Evolutionary conservation across 192 early-diverging fungal genomes (phyloP), one percentile per base, ranked within the genome.

Genomic region (Coemansia sp.): DNA sequence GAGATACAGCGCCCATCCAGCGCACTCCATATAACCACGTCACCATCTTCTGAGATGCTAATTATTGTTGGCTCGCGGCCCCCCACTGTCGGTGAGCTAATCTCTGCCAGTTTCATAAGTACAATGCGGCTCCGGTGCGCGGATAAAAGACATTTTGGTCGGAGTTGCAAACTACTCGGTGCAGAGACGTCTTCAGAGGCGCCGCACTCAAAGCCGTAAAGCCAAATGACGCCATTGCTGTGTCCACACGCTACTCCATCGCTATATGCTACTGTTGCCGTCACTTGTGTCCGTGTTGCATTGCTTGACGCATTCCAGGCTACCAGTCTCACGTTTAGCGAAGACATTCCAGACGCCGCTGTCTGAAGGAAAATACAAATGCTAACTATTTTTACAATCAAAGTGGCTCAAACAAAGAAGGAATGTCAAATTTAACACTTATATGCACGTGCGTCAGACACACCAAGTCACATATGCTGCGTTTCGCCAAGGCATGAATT

Each of bases 1-100:
- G 75, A 68, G 20, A 82, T 74, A 51, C 80, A 82, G 52, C 75
- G 67, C 8, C 80, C 80, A 42, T 82, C 80, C 25, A n/a, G 29
- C 11, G 60, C 57, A 29, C 70, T 70, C 80, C 80, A 82, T 22
- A 82, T 59, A 7, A 72, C 54, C 3, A 77, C 66, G 32, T 71
- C 68, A 29, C 80, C 80, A 46, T 82, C 71, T 17, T 63, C 68
- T 3, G 71, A 77, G 21, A 77, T 68, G 27, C 75, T 77, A 20
- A 77, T 53, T 21, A 82, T 21, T n/a, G 71, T 66, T n/a, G 53
- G 62, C 68, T 77, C 75, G 51, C 61, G 64, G 54, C 80, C 75
- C 21, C 71, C 68, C n/a, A 58, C 22, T 21, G 51, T 50, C 20
- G 74, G 68, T 11, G 80, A 67, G 63, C 66, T 72, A 51, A 74